Base-by-base conservation (phyloP, 306 rosid species). In the Trifolium repens region DNA sequence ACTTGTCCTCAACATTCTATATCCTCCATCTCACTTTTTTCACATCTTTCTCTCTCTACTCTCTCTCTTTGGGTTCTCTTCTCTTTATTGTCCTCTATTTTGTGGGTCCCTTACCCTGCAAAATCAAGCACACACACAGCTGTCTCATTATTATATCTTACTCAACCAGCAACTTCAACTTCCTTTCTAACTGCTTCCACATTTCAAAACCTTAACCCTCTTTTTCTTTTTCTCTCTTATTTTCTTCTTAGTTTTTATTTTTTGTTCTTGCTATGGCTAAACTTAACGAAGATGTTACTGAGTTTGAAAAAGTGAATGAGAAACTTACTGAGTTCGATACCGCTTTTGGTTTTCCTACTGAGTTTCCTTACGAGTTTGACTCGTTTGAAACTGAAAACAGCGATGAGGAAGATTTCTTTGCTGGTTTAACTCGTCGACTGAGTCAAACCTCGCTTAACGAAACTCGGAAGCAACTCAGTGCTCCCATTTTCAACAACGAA, bases 301-400 rank as follows among this genome's bases (percentile, higher is more conserved):
- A 64, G 80, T 76, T 85, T 19, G 80, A 74, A 10, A 63, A 58
- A 30, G 34, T 30, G 34, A 30, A 30, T 30, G 34, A 72, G 0
- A 26, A 49, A 26, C 67, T 47, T 8, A 4, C 12, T 8, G 27
- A 35, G 61, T 72, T 1, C 69, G 37, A 67, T 7, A 50, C 75
- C 19, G 60, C 59, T 8, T 73, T 78, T 0, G 69, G 34, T 9
- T 90, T 89, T 73, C 98, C 96, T 1, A 59, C 89, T 5, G 91
- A 93, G 84, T 93, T 91, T 8, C 97, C 98, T 4, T 93, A 84
- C 80, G 93, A 93, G 87, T 88, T 89, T 69, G 86, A 85, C 78
- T 76, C 88, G 24, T 55, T 69, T 8, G 68, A 87, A 22, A 83
- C 87, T 0, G 93, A 87, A 72, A 80, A 80, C 71, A 83, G 88